Percentiles rank a stretch among this genome's conserved stretches.
phyloP scores from a whole-genome alignment of 2,329 filamentous ascomycete genomes.

The Dactylellina haptotyla region DNA sequence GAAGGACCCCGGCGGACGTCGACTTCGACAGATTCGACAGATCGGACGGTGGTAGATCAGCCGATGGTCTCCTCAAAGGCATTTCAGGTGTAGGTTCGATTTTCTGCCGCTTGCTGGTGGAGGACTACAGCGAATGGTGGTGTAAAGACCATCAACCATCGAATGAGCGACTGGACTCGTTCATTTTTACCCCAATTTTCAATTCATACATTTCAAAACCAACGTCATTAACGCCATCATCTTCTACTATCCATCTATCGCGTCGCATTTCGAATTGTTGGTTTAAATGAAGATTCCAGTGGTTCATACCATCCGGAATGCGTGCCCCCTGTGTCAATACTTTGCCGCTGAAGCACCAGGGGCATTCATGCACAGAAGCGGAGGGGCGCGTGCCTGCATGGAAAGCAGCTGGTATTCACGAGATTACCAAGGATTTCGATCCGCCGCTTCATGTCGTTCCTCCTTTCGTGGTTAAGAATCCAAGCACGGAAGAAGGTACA shows the following conservation, averaged over 20 bases:
- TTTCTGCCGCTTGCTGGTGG: neutral
- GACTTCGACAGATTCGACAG: slow-evolving; percentile 4
- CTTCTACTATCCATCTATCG: slow-evolving; percentile 9
- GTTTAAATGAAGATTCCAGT: slow-evolving; percentile 27
- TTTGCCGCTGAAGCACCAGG: slow-evolving; percentile 2
- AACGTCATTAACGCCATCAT: slow-evolving; percentile 11
- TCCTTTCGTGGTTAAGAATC: neutral
- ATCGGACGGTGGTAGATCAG: neutral
- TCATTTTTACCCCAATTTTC: neutral
- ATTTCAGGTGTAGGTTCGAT: slow-evolving; percentile 7
- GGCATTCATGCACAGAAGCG: slow-evolving; percentile 26
- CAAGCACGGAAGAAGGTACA: slow-evolving; percentile 16
- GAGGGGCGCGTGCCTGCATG: slow-evolving; percentile 10
- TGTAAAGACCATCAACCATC: neutral
- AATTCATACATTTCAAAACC: neutral
- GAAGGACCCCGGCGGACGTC: slow-evolving; percentile 2
- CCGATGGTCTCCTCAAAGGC: neutral
- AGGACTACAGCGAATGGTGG: no score
- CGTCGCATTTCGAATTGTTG: slow-evolving; percentile 26
- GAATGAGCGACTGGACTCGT: slow-evolving; percentile 7
- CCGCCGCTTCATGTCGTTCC: slow-evolving; percentile 17
- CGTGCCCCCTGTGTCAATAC: slow-evolving; percentile 22
- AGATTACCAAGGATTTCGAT: slow-evolving; percentile 32
- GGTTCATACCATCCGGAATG: slow-evolving; percentile 6
- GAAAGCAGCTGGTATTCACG: slow-evolving; percentile 28